phyloP scores from a whole-genome alignment of 352 stramenopile species.

The Globisporangium uncinulatum region DNA sequence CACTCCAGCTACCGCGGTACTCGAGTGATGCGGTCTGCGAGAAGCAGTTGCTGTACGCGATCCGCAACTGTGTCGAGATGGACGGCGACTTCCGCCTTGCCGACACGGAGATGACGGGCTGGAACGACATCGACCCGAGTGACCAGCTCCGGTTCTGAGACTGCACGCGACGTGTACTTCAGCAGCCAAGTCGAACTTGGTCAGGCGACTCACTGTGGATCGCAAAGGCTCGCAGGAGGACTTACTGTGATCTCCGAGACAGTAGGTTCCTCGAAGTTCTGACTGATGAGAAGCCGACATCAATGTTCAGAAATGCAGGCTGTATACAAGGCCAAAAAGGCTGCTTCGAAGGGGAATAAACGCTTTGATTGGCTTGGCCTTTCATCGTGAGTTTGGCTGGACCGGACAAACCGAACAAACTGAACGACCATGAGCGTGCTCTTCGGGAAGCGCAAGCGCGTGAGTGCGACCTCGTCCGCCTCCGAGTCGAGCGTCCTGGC shows the following conservation, averaged over 20 bases:
- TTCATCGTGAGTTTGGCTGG: not conserved
- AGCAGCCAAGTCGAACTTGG: too few relatives aligned
- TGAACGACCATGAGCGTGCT: conserved; percentile 54
- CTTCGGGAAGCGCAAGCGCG: conserved; percentile 67
- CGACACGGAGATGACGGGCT: conserved; percentile 43
- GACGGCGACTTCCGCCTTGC: conserved; percentile 84
- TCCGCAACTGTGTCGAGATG: conserved; percentile 87
- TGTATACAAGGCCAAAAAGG: too few relatives aligned
- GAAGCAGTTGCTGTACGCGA: conserved; percentile 68
- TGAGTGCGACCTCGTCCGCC: not conserved
- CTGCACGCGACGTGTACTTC: not conserved
- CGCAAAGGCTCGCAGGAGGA: too few relatives aligned
- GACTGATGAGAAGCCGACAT: too few relatives aligned
- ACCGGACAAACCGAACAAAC: not conserved
- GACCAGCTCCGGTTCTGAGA: conserved; percentile 6
- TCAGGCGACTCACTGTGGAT: too few relatives aligned
- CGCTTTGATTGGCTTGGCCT: not conserved
- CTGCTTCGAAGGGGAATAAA: too few relatives aligned
- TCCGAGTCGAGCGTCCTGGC: not conserved
- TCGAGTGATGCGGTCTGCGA: conserved; percentile 69
- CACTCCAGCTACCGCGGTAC: conserved; percentile 73
- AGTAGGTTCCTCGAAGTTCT: too few relatives aligned
- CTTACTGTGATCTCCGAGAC: too few relatives aligned
- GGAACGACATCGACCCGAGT: conserved; percentile 7
- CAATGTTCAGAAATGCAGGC: too few relatives aligned